These are phyloP conservation scores for Limnanthes douglasii DNA, from an alignment of 345 rosid genomes.

Conservation along the genomic window DNA sequence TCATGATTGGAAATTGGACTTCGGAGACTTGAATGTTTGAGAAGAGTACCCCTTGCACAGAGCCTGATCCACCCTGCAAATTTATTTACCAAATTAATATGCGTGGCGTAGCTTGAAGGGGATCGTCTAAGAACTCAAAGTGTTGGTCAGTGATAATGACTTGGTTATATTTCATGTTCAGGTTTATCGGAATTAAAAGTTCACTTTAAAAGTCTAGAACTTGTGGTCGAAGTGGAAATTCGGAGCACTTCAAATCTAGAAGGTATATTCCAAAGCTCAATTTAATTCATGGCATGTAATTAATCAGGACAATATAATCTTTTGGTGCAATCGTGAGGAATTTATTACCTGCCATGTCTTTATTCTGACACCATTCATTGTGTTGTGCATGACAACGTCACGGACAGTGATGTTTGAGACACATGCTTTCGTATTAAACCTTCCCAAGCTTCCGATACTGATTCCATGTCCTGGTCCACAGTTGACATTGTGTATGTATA, in stretches of 20 bases:
- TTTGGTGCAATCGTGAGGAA: neutral
- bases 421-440: constrained; percentile 70
- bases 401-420: constrained; percentile 83
- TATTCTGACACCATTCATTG: constrained; percentile 85
- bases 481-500: constrained; percentile 63
- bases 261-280: too few relatives aligned
- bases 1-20: constrained; percentile 81
- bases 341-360: constrained; percentile 94
- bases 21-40: constrained; percentile 87
- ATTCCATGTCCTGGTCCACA: constrained; percentile 99
- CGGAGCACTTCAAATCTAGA: too few relatives aligned
- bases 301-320: neutral
- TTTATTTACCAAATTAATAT: neutral
- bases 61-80: constrained; percentile 90
- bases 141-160: too few relatives aligned
- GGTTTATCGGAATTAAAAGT: too few relatives aligned
- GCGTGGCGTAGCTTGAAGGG: too few relatives aligned
- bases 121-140: neutral
- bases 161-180: too few relatives aligned
- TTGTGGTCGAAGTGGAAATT: too few relatives aligned
- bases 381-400: constrained; percentile 62
- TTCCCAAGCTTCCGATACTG: constrained; percentile 91
- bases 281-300: neutral
- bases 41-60: constrained; percentile 74
- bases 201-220: too few relatives aligned